A percentile compares a stretch with the other conserved stretches of the same genome.
Conservation (phyloP, 2,329 filamentous ascomycete genomes). For the Fusarium sp. region DNA sequence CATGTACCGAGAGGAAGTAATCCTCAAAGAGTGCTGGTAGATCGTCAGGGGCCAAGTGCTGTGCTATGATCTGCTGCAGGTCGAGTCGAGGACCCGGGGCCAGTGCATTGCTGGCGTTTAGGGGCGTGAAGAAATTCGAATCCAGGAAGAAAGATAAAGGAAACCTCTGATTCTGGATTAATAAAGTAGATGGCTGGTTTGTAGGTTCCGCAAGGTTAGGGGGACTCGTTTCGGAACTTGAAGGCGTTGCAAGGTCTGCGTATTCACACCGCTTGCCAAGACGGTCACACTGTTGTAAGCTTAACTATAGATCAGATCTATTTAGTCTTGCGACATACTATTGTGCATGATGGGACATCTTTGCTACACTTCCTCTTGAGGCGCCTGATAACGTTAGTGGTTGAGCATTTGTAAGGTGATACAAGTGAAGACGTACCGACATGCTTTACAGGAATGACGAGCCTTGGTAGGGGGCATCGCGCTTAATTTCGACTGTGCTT, state of each 20-base stretch:
- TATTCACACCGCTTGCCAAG: slow-evolving; percentile 15
- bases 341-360: slow-evolving; percentile 9
- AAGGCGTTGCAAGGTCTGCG: neutral
- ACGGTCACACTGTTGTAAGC: slow-evolving; percentile 3
- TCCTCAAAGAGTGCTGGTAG: slow-evolving; percentile 5
- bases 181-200: neutral
- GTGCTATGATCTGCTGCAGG: neutral
- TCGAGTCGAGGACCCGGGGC: slow-evolving; percentile 7
- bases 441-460: slow-evolving; percentile 11
- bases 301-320: neutral
- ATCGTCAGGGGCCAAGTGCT: slow-evolving; percentile 3
- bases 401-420: neutral
- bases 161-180: neutral
- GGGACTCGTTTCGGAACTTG: neutral
- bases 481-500: neutral
- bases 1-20: slow-evolving; percentile 12
- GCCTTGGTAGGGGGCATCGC: neutral
- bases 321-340: neutral
- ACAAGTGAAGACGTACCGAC: neutral
- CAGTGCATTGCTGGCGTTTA: slow-evolving; percentile 9
- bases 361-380: slow-evolving; percentile 17
- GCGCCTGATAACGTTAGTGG: slow-evolving; percentile 7
- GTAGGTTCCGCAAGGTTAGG: neutral
- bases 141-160: slow-evolving; percentile 14
- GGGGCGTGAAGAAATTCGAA: slow-evolving; percentile 4